Evolutionary conservation across 345 rosid genomes (phyloP), one percentile per base, ranked within the genome.

Genomic region (Noccaea bulbosa): DNA sequence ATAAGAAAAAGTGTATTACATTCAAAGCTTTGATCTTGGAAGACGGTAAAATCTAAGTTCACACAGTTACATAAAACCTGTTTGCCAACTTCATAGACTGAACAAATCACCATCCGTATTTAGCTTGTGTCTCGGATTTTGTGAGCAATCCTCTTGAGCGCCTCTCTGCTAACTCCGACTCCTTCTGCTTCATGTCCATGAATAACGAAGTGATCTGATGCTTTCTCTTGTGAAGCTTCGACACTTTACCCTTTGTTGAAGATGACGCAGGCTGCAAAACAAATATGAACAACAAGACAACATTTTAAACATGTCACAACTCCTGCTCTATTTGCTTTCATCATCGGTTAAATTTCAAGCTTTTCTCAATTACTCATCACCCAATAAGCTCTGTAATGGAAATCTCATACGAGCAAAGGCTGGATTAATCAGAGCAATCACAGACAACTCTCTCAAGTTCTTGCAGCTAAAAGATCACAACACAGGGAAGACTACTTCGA

Each of bases 141-240:
- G 98, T 89, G 46, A 84, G 93, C 65, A 88, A 71, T 27, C 99
- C 99, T 70, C 73, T 86, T 7, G 99, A 71, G 7, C 98, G 96
- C 65, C 96, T 82, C 81, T 94, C 99, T 11, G 85, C 11, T 51
- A 94, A 78, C 70, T 91, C 99, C 62, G 65, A 70, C 86, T 91
- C 96, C 67, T 89, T 91, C 76, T 91, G 97, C 82, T 70, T 91
- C 95, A 91, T 88, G 71, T 94, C 99, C 46, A 39, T 79, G 78
- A 58, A 86, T 47, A 94, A 72, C 6, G 99, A 72, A 12, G 93
- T 84, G 24, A 94, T 94, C 71, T 91, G 99, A 86, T 91, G 99
- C 85, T 94, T 94, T 85, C 99, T 89, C 86, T 91, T 91, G 82
- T 91, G 99, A 69, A 94, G 90, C 70, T 94, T 94, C 0, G 89